Percentiles rank a stretch among this genome's conserved stretches.
These are phyloP conservation scores for Ophiostoma angusticollis DNA, from an alignment of 2,329 filamentous ascomycete species.

Conservation along the genomic window DNA sequence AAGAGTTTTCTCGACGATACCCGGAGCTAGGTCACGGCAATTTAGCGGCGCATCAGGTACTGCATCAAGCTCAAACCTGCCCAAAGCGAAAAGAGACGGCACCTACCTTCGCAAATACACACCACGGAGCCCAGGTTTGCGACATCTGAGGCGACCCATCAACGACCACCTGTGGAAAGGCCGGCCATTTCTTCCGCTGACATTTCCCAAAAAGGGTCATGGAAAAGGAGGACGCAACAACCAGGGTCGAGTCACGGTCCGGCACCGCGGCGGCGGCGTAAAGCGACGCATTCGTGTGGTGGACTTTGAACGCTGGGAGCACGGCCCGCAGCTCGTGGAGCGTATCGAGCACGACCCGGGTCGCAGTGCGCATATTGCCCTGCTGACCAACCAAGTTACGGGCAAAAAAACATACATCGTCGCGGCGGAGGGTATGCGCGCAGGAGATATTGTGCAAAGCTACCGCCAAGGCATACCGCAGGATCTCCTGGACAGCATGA, in stretches of 20 bases:
- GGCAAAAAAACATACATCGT: conserved; percentile 79
- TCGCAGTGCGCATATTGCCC: conserved; percentile 82
- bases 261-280: conserved; percentile 83
- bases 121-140: conserved; percentile 80
- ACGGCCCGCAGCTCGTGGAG: conserved; percentile 79
- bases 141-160: conserved; percentile 82
- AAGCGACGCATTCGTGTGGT: conserved; percentile 86
- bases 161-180: conserved; percentile 98
- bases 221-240: conserved; percentile 87
- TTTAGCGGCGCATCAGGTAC: background rate
- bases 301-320: conserved; percentile 68
- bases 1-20: conserved; percentile 16
- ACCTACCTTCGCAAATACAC: conserved; percentile 70
- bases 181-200: conserved; percentile 67
- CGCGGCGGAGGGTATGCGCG: conserved; percentile 86
- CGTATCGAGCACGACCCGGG: conserved; percentile 94
- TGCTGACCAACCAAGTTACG: conserved; percentile 63
- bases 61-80: background rate
- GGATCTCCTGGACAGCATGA: conserved; percentile 81
- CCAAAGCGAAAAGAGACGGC: conserved; percentile 21
- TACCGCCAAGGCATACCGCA: conserved; percentile 82
- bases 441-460: conserved; percentile 83
- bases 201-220: conserved; percentile 84
- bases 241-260: conserved; percentile 70
- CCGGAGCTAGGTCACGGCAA: conserved; percentile 8